These are phyloP conservation scores for Chrysanthemum seticuspe DNA, from an alignment of 129 eudicot genomes.

Conservation along the genomic window DNA sequence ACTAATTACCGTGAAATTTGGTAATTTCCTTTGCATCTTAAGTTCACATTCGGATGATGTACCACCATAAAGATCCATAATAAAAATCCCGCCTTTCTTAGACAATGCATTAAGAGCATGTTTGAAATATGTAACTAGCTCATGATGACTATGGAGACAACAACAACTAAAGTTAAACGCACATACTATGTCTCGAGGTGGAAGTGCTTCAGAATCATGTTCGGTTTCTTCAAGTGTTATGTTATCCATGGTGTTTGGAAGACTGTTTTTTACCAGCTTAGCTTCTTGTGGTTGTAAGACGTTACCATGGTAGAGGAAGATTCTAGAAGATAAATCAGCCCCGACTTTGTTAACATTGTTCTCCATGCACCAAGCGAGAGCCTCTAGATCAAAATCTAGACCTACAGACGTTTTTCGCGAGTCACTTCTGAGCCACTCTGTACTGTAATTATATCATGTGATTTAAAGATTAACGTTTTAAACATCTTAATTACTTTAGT, in stretches of 20 bases:
- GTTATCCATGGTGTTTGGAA: constrained; percentile 37
- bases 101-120: constrained; percentile 59
- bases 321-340: constrained; percentile 61
- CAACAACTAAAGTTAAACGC: constrained; percentile 98
- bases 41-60: constrained; percentile 90
- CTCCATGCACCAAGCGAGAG: constrained; percentile 88
- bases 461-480: not conserved
- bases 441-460: constrained; percentile 46
- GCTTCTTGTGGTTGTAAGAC: constrained; percentile 86
- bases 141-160: constrained; percentile 80
- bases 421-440: constrained; percentile 88
- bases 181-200: constrained; percentile 85
- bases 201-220: constrained; percentile 38
- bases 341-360: constrained; percentile 80
- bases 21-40: constrained; percentile 81
- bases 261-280: constrained; percentile 43
- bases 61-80: constrained; percentile 98
- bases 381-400: constrained; percentile 83
- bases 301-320: constrained; percentile 86
- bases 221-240: constrained; percentile 47
- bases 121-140: constrained; percentile 84
- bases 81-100: constrained; percentile 79
- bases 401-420: constrained; percentile 85
- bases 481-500: not conserved
- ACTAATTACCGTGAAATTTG: constrained; percentile 74